A percentile compares a stretch with the other conserved stretches of the same genome.
phyloP scores from a whole-genome alignment of 805 yeast genomes.

The Zygosaccharomyces pseudorouxii region DNA sequence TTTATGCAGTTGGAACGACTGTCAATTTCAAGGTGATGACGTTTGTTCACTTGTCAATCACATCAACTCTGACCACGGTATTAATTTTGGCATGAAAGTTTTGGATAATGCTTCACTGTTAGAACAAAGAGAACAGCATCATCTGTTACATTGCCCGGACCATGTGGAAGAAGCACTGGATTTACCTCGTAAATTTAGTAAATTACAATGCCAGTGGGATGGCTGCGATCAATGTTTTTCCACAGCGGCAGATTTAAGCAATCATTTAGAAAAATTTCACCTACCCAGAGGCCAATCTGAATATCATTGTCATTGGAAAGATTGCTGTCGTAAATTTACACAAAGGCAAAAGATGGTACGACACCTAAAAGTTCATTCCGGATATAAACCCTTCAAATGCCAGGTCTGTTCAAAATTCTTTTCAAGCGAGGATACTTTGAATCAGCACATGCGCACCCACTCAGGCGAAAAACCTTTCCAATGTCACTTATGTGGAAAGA shows the following conservation, averaged over 20 bases:
- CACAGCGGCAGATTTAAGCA: slow-evolving; percentile 57
- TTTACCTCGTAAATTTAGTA: not conserved
- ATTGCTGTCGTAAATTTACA: slow-evolving; percentile 66
- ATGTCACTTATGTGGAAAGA: slow-evolving; percentile 70
- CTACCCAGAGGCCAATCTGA: slow-evolving; percentile 66
- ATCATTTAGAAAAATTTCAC: slow-evolving; percentile 65
- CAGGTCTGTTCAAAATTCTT: slow-evolving; percentile 61
- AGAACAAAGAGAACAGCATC: slow-evolving; percentile 17
- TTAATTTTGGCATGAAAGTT: slow-evolving; percentile 31
- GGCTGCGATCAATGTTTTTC: slow-evolving; percentile 49
- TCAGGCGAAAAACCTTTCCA: slow-evolving; percentile 84
- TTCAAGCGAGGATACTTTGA: slow-evolving; percentile 71
- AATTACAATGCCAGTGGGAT: slow-evolving; percentile 28
- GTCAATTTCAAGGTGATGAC: slow-evolving; percentile 54
- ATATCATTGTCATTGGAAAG: slow-evolving; percentile 74
- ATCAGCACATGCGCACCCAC: slow-evolving; percentile 79
- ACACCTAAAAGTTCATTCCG: slow-evolving; percentile 85
- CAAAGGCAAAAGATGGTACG: slow-evolving; percentile 85
- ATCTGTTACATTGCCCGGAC: slow-evolving; percentile 15
- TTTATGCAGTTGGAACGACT: slow-evolving; percentile 71
- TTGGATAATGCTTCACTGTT: slow-evolving; percentile 17
- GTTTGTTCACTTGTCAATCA: slow-evolving; percentile 56
- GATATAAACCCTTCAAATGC: slow-evolving; percentile 76
- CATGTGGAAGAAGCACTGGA: slow-evolving; percentile 1
- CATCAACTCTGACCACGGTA: slow-evolving; percentile 46